phyloP scores from a whole-genome alignment of 345 rosid genomes.

The Eucalyptus dawsonii region DNA sequence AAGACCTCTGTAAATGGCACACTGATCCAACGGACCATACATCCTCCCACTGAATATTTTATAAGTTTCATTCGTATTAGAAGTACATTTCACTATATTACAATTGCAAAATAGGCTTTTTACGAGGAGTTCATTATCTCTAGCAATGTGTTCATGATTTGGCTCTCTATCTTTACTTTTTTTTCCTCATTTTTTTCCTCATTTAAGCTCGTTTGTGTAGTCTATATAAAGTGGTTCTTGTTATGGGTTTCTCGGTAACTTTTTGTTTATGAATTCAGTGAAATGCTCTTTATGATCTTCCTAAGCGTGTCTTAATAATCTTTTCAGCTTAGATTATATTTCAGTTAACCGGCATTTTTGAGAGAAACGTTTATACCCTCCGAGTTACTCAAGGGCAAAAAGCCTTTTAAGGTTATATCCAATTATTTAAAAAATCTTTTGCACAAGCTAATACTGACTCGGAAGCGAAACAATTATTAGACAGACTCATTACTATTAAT shows the following conservation, averaged over 20 bases:
- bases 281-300: not conserved
- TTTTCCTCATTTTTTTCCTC: not conserved
- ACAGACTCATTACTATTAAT: not conserved
- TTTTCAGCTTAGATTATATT: not conserved
- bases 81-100: not conserved
- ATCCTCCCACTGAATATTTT: no score
- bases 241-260: not conserved
- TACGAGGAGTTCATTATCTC: not conserved
- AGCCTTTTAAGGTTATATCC: not conserved
- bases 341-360: not conserved
- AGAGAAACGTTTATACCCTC: not conserved
- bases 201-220: not conserved
- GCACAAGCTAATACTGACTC: not conserved
- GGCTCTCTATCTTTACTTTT: not conserved
- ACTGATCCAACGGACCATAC: no score
- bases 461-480: not conserved
- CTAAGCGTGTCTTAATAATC: not conserved
- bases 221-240: not conserved
- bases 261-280: not conserved
- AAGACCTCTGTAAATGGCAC: no score
- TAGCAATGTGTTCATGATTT: not conserved
- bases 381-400: not conserved
- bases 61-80: not conserved
- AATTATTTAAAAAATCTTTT: not conserved
- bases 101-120: not conserved